Evolutionary conservation across 2,329 filamentous ascomycete genomes (phyloP).

Genomic region (Phyllosticta paracitricarpa): DNA sequence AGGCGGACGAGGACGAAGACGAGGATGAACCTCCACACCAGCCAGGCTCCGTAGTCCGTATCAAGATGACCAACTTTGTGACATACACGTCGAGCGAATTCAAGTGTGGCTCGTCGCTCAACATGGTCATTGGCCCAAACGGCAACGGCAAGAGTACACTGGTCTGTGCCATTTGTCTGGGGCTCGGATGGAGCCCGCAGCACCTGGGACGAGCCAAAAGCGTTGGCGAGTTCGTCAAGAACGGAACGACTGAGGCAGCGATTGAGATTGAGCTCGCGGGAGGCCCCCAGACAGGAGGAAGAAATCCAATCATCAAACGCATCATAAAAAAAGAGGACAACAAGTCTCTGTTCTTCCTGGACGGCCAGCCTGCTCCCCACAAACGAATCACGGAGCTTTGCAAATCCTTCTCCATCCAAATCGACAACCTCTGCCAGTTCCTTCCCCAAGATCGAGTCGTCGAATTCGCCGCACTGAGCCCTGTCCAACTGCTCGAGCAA

Average conservation of each 20-base stretch:
- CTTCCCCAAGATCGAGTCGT: conserved; percentile 91
- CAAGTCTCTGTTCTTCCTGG: conserved; percentile 66
- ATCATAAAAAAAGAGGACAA: conserved; percentile 76
- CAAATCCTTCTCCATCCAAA: conserved; percentile 71
- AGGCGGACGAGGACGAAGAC: conserved; percentile 5
- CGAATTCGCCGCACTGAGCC: conserved; percentile 77
- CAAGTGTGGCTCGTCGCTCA: conserved; percentile 79
- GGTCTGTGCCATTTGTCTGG: conserved; percentile 91
- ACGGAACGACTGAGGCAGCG: conserved; percentile 63
- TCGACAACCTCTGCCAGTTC: conserved; percentile 97
- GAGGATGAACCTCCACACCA: conserved; percentile 24
- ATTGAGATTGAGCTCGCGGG: conserved; percentile 87
- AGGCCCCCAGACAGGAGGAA: conserved; percentile 40
- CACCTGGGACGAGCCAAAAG: conserved; percentile 79
- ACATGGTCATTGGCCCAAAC: conserved; percentile 99
- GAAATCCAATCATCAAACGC: conserved; percentile 65
- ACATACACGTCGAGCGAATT: conserved; percentile 93
- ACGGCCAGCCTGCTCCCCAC: conserved; percentile 52
- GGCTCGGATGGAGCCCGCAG: conserved; percentile 70
- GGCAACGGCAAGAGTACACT: conserved; percentile 96
- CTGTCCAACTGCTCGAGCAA: conserved; percentile 71
- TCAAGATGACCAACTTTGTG: conserved; percentile 81
- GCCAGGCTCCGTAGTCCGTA: conserved; percentile 79
- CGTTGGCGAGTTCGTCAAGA: conserved; percentile 85
- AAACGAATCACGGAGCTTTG: conserved; percentile 60